Percentiles rank a stretch among this genome's conserved stretches.
Conservation (phyloP, 2,329 filamentous ascomycete genomes). For the Aureobasidium vineae region DNA sequence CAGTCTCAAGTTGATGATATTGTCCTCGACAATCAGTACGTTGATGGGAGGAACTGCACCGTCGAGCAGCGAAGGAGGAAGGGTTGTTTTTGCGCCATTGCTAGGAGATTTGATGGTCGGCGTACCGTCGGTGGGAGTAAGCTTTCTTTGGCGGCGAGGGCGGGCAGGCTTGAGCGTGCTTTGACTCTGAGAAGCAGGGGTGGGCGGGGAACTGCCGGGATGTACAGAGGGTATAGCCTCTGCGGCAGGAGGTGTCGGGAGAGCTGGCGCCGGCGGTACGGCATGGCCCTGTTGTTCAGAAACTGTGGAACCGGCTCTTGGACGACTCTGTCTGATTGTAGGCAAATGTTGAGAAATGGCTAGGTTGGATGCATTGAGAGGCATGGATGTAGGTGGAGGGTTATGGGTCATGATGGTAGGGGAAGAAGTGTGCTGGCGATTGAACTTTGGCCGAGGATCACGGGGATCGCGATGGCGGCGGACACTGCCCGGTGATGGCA, state of each 20-base stretch:
- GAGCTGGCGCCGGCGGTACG: slow-evolving; percentile 48
- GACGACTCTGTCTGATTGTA: slow-evolving; percentile 37
- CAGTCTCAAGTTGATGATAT: slow-evolving; percentile 93
- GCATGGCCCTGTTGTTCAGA: slow-evolving; percentile 47
- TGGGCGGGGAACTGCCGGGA: slow-evolving; percentile 36
- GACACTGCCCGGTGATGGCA: slow-evolving; percentile 79
- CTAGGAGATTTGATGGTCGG: slow-evolving; percentile 54
- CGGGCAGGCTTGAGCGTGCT: slow-evolving; percentile 26
- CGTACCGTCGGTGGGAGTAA: slow-evolving; percentile 33
- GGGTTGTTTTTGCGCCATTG: slow-evolving; percentile 14
- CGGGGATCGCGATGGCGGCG: slow-evolving; percentile 38
- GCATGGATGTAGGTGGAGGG: slow-evolving; percentile 33
- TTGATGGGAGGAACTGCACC: slow-evolving; percentile 91
- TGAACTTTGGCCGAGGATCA: slow-evolving; percentile 56
- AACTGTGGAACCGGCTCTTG: slow-evolving; percentile 43
- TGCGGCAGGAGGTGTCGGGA: slow-evolving; percentile 54
- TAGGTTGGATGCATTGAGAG: slow-evolving; percentile 35
- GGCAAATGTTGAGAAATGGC: slow-evolving; percentile 43
- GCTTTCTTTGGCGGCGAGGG: slow-evolving; percentile 27
- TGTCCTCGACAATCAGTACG: slow-evolving; percentile 96
- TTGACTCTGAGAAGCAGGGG: slow-evolving; percentile 33
- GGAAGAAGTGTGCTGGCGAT: slow-evolving; percentile 74
- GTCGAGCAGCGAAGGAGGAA: slow-evolving; percentile 53
- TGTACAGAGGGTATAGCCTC: slow-evolving; percentile 35
- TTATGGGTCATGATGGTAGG: slow-evolving; percentile 63